These are phyloP conservation scores for Vaccinium macrocarpon DNA, from an alignment of 148 eudicot species.

Conservation along the genomic window DNA sequence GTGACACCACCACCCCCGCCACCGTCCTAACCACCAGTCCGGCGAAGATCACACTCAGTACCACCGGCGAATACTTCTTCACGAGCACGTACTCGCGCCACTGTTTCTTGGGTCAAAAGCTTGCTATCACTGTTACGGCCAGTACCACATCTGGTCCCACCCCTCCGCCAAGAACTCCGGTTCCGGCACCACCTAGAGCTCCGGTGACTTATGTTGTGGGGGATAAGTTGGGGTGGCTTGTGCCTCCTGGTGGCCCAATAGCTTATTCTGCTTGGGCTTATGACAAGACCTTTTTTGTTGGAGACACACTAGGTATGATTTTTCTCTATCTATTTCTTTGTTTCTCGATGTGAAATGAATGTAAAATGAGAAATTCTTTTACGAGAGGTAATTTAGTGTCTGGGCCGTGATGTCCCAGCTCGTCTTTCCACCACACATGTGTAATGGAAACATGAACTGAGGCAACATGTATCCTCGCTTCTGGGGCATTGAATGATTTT, in stretches of 20 bases:
- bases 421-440: too few species aligned
- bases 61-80: constrained; percentile 32
- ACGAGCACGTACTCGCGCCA: constrained; percentile 32
- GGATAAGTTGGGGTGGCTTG: constrained; percentile 25
- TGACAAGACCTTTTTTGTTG: constrained; percentile 21
- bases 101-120: constrained; percentile 37
- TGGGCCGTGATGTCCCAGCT: too few species aligned
- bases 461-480: too few species aligned
- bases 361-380: not conserved
- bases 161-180: not conserved
- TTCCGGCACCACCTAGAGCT: not conserved
- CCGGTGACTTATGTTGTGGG: constrained; percentile 19
- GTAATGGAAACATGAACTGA: too few species aligned
- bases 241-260: constrained; percentile 22
- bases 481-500: too few species aligned
- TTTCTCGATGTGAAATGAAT: not conserved
- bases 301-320: constrained; percentile 20
- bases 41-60: constrained; percentile 27
- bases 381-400: too few species aligned
- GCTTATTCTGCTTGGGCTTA: constrained; percentile 27
- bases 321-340: not conserved
- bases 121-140: constrained; percentile 11
- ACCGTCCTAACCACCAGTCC: constrained; percentile 23
- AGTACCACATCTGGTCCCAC: not conserved
- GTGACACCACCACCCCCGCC: constrained; percentile 20